Conservation (phyloP, 2,329 filamentous ascomycete species). For the Cordyceps tenuipes region DNA sequence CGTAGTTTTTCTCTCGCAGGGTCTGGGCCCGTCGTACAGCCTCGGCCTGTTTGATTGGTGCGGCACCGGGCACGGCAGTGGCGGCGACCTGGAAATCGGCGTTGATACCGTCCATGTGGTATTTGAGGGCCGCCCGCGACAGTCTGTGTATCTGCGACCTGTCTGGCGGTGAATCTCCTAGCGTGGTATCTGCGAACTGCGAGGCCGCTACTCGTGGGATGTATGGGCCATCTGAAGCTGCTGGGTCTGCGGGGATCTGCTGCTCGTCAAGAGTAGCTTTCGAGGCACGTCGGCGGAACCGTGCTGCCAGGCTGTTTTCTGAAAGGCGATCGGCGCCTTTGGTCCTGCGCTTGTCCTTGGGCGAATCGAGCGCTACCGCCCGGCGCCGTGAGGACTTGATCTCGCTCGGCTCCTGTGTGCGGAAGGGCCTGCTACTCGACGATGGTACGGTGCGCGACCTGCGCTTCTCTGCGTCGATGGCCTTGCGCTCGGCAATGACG, state of each 20-base stretch:
- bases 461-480: conserved; percentile 26
- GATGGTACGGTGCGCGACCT: not conserved
- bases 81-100: conserved; percentile 14
- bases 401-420: conserved; percentile 2
- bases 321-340: conserved; percentile 5
- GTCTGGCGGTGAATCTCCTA: conserved; percentile 31
- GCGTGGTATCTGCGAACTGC: conserved; percentile 47
- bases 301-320: not conserved
- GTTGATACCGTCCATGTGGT: conserved; percentile 28
- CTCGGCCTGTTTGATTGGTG: conserved; percentile 27
- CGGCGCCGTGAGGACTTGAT: not conserved
- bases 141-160: conserved; percentile 33
- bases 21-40: conserved; percentile 31
- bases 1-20: conserved; percentile 29
- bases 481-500: conserved; percentile 43
- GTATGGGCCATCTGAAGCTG: conserved; percentile 23
- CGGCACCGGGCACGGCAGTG: conserved; percentile 20
- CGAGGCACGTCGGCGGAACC: conserved; percentile 3
- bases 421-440: conserved; percentile 10
- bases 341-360: conserved; percentile 11
- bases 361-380: not conserved
- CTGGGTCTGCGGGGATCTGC: not conserved
- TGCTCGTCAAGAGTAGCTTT: conserved; percentile 4
- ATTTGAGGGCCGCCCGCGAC: conserved; percentile 33
- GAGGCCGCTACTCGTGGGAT: conserved; percentile 45